phyloP scores from a whole-genome alignment of 1,284 basidiomycete species.

The Leucoagaricus sp. region DNA sequence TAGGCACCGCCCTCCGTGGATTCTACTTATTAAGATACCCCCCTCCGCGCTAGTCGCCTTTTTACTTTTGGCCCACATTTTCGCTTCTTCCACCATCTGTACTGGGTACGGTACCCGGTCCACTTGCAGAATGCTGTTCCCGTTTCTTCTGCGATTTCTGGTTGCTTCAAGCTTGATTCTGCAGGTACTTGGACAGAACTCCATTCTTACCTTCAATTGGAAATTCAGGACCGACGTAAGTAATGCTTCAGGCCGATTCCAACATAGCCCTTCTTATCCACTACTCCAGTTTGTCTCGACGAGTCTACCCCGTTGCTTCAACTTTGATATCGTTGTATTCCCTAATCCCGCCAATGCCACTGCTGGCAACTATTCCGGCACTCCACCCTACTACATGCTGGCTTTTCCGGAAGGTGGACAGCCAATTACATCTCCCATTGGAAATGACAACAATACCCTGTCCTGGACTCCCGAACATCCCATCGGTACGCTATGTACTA shows the following conservation, averaged over 20 bases:
- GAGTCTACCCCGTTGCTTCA: neutral
- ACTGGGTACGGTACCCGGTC: neutral
- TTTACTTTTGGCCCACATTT: neutral
- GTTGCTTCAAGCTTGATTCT: neutral
- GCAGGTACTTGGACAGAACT: slow-evolving; percentile 12
- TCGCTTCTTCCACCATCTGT: neutral
- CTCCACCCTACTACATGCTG: slow-evolving; percentile 52
- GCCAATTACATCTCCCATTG: slow-evolving; percentile 41
- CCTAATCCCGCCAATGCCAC: slow-evolving; percentile 15
- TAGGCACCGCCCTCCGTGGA: slow-evolving; percentile 9
- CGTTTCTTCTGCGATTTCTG: neutral
- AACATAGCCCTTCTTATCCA: neutral
- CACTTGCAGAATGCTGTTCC: neutral
- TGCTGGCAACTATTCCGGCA: slow-evolving; percentile 26
- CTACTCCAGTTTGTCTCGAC: neutral
- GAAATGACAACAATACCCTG: slow-evolving; percentile 37
- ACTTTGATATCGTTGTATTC: neutral
- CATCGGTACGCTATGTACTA: too few relatives aligned
- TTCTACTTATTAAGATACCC: neutral
- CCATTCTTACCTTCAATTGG: slow-evolving; percentile 23
- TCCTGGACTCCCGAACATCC: slow-evolving; percentile 46
- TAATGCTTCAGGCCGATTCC: neutral
- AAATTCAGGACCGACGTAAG: slow-evolving; percentile 23
- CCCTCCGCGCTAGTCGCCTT: slow-evolving; percentile 5
- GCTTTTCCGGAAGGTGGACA: slow-evolving; percentile 43